Evolutionary conservation across 2,329 filamentous ascomycete species (phyloP).

Genomic region (Colletotrichum cuscutae): DNA sequence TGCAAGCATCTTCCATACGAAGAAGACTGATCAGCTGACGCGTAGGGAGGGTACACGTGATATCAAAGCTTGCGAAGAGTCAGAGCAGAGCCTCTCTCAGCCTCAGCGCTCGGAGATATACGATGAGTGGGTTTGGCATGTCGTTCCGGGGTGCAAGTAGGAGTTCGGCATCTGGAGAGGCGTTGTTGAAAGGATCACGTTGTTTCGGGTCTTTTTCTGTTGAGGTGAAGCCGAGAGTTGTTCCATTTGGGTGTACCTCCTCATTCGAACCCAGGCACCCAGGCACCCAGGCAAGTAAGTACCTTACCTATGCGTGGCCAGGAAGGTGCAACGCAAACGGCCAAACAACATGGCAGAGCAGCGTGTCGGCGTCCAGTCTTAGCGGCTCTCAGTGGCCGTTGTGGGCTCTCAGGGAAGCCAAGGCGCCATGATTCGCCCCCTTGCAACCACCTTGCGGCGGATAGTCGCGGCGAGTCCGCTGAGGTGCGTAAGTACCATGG

Average conservation of each 20-base stretch:
- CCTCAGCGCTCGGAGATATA: not conserved
- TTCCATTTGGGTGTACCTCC: not conserved
- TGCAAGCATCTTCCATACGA: not conserved
- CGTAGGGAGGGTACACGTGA: constrained; percentile 20
- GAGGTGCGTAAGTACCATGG: constrained; percentile 24
- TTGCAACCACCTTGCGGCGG: not conserved
- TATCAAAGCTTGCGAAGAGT: constrained; percentile 22
- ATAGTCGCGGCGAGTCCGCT: constrained; percentile 24
- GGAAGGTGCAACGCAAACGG: constrained; percentile 25
- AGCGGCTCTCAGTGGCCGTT: constrained; percentile 15
- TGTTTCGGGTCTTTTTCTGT: constrained; percentile 27
- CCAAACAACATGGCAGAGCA: constrained; percentile 9
- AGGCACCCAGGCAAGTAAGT: no score
- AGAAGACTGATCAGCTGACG: constrained; percentile 25
- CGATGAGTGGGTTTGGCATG: constrained; percentile 2
- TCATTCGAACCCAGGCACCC: no score
- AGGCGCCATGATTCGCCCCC: constrained; percentile 17
- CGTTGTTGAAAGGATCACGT: not conserved
- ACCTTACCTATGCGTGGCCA: not conserved
- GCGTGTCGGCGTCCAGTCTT: not conserved
- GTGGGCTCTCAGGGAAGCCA: constrained; percentile 23
- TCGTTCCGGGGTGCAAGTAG: not conserved
- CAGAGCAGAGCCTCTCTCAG: not conserved
- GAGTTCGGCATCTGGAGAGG: not conserved
- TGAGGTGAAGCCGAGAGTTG: constrained; percentile 13